Base-by-base conservation (phyloP, 129 eudicot species). In the Helichrysum umbraculigerum region DNA sequence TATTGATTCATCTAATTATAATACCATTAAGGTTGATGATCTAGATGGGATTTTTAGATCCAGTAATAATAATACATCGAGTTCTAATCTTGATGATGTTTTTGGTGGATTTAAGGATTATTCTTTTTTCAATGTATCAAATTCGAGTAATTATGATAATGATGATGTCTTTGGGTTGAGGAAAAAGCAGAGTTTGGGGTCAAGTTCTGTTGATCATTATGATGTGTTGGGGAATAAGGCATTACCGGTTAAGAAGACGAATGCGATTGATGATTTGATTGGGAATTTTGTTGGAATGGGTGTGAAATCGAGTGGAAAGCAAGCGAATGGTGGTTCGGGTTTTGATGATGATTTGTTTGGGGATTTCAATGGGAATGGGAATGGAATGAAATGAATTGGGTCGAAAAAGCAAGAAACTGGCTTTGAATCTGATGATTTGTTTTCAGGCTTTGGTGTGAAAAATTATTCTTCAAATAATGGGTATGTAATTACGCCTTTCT, bases 391-490 rank as follows among this genome's bases (percentile, higher is more conserved):
- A 41, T 28, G 83, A 12, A 77, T 71, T 65, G 71, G 71, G 68
- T 20, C 54, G n/a, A 39, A 68, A 20, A 56, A 60, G 69, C 60
- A 59, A 52, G 59, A 73, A 66, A 75, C 72, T 72, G 88, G 63
- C 71, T 67, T 76, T 12, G 77, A 70, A 29, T 82, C 85, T 2
- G 89, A 85, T 32, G 95, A 85, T 81, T 86, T 93, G 87, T 78
- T 93, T 6, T 84, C 92, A 8, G 97, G 92, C 15, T 93, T 90
- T 70, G 92, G 86, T 67, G 83, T 73, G n/a, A 78, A 69, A 63
- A 51, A 52, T 67, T 66, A 82, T 25, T 1, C 28, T 64, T 58
- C 86, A 28, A 73, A 69, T 57, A 72, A 75, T 68, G 82, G 86
- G 96, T 92, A 87, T 79, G 88, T 72, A 35, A 29, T 74, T 33